phyloP scores from a whole-genome alignment of 768 basidiomycete genomes.

The Filobasidium floriforme region DNA sequence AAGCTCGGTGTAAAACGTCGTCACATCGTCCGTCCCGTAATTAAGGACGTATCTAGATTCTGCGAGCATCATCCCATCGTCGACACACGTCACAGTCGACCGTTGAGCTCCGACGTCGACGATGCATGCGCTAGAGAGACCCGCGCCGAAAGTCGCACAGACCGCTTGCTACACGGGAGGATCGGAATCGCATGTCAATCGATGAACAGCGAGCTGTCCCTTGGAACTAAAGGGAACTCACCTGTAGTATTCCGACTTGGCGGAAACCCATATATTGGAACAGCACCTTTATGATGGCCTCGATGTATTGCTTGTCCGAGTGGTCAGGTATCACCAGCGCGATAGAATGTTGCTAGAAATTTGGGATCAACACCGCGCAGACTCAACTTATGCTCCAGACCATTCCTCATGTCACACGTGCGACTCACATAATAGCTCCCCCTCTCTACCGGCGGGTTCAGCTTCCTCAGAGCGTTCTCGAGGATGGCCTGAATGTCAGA shows the following conservation, averaged over 20 bases:
- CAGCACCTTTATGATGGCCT: constrained; percentile 65
- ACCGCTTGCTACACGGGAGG: constrained; percentile 64
- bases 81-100: constrained; percentile 84
- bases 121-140: constrained; percentile 88
- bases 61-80: constrained; percentile 77
- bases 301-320: constrained; percentile 75
- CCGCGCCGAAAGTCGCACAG: constrained; percentile 89
- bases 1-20: constrained; percentile 73
- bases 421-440: constrained; percentile 32
- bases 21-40: constrained; percentile 92
- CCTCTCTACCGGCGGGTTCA: constrained; percentile 20
- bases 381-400: background rate
- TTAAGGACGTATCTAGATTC: constrained; percentile 80
- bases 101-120: constrained; percentile 83
- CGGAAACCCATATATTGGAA: constrained; percentile 79
- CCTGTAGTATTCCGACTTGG: constrained; percentile 87
- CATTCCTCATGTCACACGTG: background rate
- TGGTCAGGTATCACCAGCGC: constrained; percentile 86
- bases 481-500: constrained; percentile 20
- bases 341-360: constrained; percentile 67
- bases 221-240: constrained; percentile 35
- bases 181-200: background rate
- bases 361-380: background rate
- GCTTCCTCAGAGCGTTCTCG: constrained; percentile 13
- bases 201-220: background rate